Evolutionary conservation across 352 stramenopile species (phyloP).

Genomic region (Pythium apleroticum): DNA sequence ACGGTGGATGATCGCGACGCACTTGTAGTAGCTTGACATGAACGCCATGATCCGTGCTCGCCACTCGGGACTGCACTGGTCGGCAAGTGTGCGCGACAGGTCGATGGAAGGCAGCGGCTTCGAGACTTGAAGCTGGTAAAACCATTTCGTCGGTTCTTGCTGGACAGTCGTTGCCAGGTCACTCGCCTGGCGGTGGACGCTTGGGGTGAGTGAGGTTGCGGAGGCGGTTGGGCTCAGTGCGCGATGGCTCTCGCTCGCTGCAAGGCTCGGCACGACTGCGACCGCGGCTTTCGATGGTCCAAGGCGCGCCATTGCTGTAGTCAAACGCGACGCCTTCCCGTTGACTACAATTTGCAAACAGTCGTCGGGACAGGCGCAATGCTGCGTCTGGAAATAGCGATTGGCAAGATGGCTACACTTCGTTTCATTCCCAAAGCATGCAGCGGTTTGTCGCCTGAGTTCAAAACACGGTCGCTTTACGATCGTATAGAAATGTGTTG

Average conservation of each 20-base stretch:
- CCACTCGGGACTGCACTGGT: neutral
- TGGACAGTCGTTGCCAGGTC: neutral
- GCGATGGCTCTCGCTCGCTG: neutral
- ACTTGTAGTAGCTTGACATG: conserved; percentile 3
- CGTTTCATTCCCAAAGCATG: no score
- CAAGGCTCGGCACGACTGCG: neutral
- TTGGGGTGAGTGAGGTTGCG: neutral
- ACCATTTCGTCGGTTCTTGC: neutral
- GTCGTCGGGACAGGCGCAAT: no score
- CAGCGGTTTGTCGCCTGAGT: no score
- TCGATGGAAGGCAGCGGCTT: conserved; percentile 3
- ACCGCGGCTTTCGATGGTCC: neutral
- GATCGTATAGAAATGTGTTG: neutral
- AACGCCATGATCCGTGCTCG: neutral
- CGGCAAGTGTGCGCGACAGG: conserved; percentile 4
- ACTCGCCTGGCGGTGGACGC: neutral
- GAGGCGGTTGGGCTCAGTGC: neutral
- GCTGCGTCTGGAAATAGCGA: no score
- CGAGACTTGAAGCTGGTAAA: conserved; percentile 1
- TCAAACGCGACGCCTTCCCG: no score
- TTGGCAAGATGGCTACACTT: no score
- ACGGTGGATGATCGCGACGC: neutral
- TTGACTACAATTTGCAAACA: no score
- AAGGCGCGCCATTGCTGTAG: neutral
- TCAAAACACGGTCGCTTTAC: no score